These are phyloP conservation scores for Chrysanthemum seticuspe DNA, from an alignment of 129 eudicot genomes.

Conservation along the genomic window DNA sequence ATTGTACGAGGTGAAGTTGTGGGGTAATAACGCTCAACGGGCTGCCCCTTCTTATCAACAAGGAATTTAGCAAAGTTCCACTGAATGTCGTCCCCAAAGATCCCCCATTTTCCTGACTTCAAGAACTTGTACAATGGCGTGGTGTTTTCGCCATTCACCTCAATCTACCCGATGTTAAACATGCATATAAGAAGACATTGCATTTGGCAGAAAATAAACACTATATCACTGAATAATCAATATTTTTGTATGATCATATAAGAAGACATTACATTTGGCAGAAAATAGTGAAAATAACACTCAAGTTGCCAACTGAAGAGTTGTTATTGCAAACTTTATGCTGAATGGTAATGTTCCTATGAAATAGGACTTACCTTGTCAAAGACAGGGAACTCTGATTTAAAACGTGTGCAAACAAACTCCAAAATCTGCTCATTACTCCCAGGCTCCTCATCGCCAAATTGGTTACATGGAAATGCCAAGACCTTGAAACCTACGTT, in stretches of 20 bases:
- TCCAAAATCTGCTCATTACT: constrained; percentile 68
- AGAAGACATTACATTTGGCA: neutral
- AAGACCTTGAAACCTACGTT: constrained; percentile 70
- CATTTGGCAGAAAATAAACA: neutral
- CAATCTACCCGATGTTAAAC: constrained; percentile 44
- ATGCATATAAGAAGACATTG: too few relatives aligned
- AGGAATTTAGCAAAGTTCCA: constrained; percentile 93
- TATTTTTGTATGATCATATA: neutral
- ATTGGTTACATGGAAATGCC: constrained; percentile 95
- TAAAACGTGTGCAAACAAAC: constrained; percentile 81
- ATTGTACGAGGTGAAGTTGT: constrained; percentile 87
- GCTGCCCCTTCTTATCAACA: constrained; percentile 62
- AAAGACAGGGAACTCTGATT: constrained; percentile 80
- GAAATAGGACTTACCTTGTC: constrained; percentile 54
- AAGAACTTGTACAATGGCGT: constrained; percentile 76
- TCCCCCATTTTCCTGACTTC: constrained; percentile 78
- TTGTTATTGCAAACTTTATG: neutral
- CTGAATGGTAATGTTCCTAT: neutral
- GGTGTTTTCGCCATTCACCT: constrained; percentile 71
- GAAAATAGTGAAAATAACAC: neutral
- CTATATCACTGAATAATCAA: neutral
- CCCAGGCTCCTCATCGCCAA: constrained; percentile 92
- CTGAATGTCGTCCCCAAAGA: constrained; percentile 68
- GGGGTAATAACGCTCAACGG: constrained; percentile 84
- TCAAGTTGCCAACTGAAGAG: neutral